A percentile compares a stretch with the other conserved stretches of the same genome.
These are phyloP conservation scores for Carex pumila DNA, from an alignment of 176 grass and related monocot genomes.

Conservation along the genomic window DNA sequence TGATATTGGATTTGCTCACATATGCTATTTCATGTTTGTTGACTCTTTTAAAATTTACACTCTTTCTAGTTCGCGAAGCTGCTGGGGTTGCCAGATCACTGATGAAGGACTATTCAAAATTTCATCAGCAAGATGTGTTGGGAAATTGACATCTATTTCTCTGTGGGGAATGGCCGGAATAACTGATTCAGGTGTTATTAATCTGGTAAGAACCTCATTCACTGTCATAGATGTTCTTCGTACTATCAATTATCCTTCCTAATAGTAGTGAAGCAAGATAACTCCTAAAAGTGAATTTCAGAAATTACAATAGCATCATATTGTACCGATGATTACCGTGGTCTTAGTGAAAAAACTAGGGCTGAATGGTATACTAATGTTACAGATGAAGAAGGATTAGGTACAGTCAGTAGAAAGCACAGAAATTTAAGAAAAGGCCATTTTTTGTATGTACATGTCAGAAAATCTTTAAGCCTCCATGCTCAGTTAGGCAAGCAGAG, in stretches of 20 bases:
- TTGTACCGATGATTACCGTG: background rate
- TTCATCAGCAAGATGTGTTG: conserved; percentile 50
- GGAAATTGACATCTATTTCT: conserved; percentile 65
- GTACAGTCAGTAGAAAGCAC: background rate
- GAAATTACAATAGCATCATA: background rate
- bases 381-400: background rate
- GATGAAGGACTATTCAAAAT: conserved; percentile 70
- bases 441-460: background rate
- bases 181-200: conserved; percentile 72
- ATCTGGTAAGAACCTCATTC: conserved; percentile 40
- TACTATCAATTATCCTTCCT: background rate
- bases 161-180: conserved; percentile 90
- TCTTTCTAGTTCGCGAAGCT: conserved; percentile 78
- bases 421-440: background rate
- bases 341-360: background rate
- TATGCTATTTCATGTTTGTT: background rate
- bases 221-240: background rate
- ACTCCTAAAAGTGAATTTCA: background rate
- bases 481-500: background rate
- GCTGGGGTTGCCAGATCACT: conserved; percentile 75
- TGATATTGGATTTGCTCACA: background rate
- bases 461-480: background rate
- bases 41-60: background rate
- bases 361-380: background rate
- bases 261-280: background rate